Conservation (phyloP, 2,329 filamentous ascomycete genomes). For the Fusarium multiceps region DNA sequence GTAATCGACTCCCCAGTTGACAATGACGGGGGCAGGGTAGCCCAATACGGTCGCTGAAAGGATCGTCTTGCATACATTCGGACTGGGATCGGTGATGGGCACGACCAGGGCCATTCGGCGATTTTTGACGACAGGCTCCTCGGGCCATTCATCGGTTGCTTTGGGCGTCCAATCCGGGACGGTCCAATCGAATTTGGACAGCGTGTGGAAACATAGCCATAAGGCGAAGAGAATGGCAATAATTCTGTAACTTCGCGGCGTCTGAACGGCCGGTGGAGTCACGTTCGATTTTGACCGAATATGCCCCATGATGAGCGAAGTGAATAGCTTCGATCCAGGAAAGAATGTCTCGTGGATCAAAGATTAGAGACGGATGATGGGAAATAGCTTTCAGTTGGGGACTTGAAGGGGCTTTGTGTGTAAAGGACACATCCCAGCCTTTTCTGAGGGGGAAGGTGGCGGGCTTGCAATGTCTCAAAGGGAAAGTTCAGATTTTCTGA, state of each 20-base stretch:
- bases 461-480: background rate
- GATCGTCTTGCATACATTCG: background rate
- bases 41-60: background rate
- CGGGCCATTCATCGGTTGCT: background rate
- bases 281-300: background rate
- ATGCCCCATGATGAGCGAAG: background rate
- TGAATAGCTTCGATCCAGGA: background rate
- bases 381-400: background rate
- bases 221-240: rapidly evolving
- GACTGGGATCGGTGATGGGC: background rate
- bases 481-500: no score
- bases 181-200: rapidly evolving
- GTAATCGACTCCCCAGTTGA: conserved; percentile 2
- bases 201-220: background rate
- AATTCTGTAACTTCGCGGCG: background rate
- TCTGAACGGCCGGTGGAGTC: background rate
- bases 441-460: background rate
- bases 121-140: background rate
- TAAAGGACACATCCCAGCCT: background rate
- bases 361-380: background rate
- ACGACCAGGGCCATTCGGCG: conserved; percentile 1
- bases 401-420: rapidly evolving
- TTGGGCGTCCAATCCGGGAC: background rate
- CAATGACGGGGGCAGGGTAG: background rate
- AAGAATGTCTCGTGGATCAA: rapidly evolving